Evolutionary conservation across 2,329 filamentous ascomycete genomes (phyloP).

Genomic region (Neonectria coccinea): DNA sequence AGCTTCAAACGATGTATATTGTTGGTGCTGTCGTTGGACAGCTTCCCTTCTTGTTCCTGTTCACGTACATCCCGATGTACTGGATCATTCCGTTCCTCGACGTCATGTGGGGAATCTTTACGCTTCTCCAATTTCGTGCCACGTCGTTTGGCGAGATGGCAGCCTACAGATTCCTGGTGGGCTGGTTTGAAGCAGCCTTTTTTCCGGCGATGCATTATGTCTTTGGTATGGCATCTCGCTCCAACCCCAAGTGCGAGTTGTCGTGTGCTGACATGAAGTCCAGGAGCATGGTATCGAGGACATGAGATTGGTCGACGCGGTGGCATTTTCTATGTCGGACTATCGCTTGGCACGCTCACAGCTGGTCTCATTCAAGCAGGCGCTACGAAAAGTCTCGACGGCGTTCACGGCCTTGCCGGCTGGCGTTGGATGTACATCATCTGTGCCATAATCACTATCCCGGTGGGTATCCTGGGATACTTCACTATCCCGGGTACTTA

Average conservation of each 20-base stretch:
- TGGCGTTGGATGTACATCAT: conserved; percentile 70
- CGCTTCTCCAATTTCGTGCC: conserved; percentile 64
- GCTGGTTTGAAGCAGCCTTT: conserved; percentile 58
- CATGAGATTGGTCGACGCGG: conserved; percentile 61
- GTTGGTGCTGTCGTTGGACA: conserved; percentile 61
- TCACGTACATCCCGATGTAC: conserved; percentile 59
- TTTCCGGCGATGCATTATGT: conserved; percentile 32
- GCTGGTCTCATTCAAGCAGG: conserved; percentile 62
- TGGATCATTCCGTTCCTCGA: conserved; percentile 65
- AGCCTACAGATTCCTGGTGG: conserved; percentile 66
- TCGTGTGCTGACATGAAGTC: not conserved
- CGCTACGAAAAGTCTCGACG: conserved; percentile 54
- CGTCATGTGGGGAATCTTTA: conserved; percentile 67
- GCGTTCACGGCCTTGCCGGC: conserved; percentile 57
- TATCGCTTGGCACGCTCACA: conserved; percentile 63
- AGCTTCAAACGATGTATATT: conserved; percentile 62
- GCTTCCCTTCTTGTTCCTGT: conserved; percentile 62
- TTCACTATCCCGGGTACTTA: conserved; percentile 62
- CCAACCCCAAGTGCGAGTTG: too few relatives aligned
- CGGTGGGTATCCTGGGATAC: conserved; percentile 61
- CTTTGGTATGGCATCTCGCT: not conserved
- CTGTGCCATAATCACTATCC: conserved; percentile 64
- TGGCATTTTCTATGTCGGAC: conserved; percentile 62
- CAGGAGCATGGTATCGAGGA: conserved; percentile 57
- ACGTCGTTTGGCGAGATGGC: conserved; percentile 61